phyloP scores from a whole-genome alignment of 441 rosid species.

The Manihot esculenta region DNA sequence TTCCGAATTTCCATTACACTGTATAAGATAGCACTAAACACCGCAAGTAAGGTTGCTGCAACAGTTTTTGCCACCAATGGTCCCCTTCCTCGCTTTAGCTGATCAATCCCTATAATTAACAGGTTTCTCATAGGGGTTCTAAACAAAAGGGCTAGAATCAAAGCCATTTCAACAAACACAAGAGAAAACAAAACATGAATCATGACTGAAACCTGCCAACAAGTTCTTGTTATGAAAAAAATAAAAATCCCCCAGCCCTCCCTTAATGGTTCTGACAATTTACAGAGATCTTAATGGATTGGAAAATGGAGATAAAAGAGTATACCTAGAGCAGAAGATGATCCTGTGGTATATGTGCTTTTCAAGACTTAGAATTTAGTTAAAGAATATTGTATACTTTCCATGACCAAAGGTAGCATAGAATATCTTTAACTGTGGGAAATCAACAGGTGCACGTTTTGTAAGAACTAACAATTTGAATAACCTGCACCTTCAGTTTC shows the following conservation, averaged over 20 bases:
- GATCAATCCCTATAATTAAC: slow-evolving; percentile 36
- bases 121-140: slow-evolving; percentile 45
- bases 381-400: slow-evolving; percentile 31
- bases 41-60: slow-evolving; percentile 36
- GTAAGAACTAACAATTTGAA: no score
- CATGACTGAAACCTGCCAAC: slow-evolving; percentile 25
- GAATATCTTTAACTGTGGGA: no score
- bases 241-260: not conserved
- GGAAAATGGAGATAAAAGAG: not conserved
- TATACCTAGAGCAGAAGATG: not conserved
- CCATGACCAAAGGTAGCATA: not conserved
- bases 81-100: slow-evolving; percentile 42
- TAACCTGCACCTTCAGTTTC: no score
- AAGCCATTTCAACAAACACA: slow-evolving; percentile 36
- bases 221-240: no score
- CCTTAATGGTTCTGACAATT: not conserved
- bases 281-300: not conserved
- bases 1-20: slow-evolving; percentile 25
- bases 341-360: not conserved
- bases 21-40: slow-evolving; percentile 31
- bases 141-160: slow-evolving; percentile 35
- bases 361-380: slow-evolving; percentile 12
- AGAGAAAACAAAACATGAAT: slow-evolving; percentile 38
- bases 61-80: slow-evolving; percentile 43
- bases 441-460: no score